These are phyloP conservation scores for Bryoglossum gracile DNA, from an alignment of 495 filamentous ascomycete genomes.

Conservation along the genomic window DNA sequence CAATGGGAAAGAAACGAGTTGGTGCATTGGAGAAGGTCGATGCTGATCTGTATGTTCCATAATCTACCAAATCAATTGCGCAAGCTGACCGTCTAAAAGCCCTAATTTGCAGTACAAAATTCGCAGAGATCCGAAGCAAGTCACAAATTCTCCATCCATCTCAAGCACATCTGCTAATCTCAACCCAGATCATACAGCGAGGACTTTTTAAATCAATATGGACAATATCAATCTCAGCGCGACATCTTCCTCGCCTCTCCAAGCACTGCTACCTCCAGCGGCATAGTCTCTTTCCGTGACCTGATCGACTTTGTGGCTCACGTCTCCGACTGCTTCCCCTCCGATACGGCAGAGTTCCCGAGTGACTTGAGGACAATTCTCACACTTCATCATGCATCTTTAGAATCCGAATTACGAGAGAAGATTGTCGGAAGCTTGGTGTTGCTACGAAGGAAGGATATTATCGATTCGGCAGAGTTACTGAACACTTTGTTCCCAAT, in stretches of 20 bases:
- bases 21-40: slow-evolving; percentile 93
- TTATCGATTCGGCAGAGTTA: slow-evolving; percentile 75
- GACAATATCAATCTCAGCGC: slow-evolving; percentile 82
- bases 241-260: slow-evolving; percentile 86
- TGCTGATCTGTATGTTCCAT: slow-evolving; percentile 63
- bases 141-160: background rate
- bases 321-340: slow-evolving; percentile 87
- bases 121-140: slow-evolving; percentile 69
- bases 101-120: slow-evolving; percentile 86
- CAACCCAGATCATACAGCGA: slow-evolving; percentile 63
- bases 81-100: slow-evolving; percentile 36
- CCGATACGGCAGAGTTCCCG: slow-evolving; percentile 67
- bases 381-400: slow-evolving; percentile 66
- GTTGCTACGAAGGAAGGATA: slow-evolving; percentile 80
- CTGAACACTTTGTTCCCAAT: slow-evolving; percentile 90
- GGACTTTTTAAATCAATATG: slow-evolving; percentile 82
- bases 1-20: slow-evolving; percentile 78
- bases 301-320: slow-evolving; percentile 86
- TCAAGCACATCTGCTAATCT: background rate
- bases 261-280: slow-evolving; percentile 62
- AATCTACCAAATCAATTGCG: slow-evolving; percentile 8
- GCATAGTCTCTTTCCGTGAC: slow-evolving; percentile 73
- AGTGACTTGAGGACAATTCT: slow-evolving; percentile 76
- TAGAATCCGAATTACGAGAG: slow-evolving; percentile 78
- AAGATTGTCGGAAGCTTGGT: slow-evolving; percentile 91